Conservation (phyloP, 768 basidiomycete genomes). For the Boletellus sp. region DNA sequence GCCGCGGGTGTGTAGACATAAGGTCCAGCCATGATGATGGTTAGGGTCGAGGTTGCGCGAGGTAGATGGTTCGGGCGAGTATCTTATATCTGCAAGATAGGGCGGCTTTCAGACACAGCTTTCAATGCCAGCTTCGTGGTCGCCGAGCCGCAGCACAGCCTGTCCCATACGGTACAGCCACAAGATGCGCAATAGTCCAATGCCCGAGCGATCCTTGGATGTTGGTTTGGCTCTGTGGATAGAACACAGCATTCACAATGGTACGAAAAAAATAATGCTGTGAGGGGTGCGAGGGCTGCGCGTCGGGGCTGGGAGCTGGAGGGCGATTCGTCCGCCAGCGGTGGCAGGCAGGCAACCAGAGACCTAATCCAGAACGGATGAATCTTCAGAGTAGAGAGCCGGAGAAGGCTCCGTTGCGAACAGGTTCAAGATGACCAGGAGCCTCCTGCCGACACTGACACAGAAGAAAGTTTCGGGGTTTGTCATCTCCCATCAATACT, state of each 20-base stretch:
- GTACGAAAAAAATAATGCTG: background rate
- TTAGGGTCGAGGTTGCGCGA: background rate
- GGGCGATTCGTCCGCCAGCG: too few relatives aligned
- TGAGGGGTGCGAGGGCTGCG: too few relatives aligned
- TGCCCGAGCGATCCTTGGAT: background rate
- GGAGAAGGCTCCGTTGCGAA: background rate
- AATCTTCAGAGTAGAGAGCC: background rate
- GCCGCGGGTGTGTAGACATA: slow-evolving; percentile 41
- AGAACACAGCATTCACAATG: slow-evolving; percentile 1
- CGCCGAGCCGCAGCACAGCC: slow-evolving; percentile 12
- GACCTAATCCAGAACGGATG: background rate
- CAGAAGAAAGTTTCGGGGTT: background rate
- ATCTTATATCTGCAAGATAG: slow-evolving; percentile 20
- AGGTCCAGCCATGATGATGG: slow-evolving; percentile 37
- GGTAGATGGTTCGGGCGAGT: background rate
- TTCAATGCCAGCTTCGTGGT: background rate
- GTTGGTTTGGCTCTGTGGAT: background rate
- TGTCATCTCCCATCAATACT: background rate
- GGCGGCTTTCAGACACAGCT: slow-evolving; percentile 13
- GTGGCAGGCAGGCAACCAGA: too few relatives aligned
- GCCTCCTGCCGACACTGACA: background rate
- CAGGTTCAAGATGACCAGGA: background rate
- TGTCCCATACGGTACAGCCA: slow-evolving; percentile 18
- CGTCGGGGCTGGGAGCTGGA: too few relatives aligned
- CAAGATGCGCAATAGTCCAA: slow-evolving; percentile 2